phyloP scores from a whole-genome alignment of 495 filamentous ascomycete genomes.

The Penicillium cinerascens region DNA sequence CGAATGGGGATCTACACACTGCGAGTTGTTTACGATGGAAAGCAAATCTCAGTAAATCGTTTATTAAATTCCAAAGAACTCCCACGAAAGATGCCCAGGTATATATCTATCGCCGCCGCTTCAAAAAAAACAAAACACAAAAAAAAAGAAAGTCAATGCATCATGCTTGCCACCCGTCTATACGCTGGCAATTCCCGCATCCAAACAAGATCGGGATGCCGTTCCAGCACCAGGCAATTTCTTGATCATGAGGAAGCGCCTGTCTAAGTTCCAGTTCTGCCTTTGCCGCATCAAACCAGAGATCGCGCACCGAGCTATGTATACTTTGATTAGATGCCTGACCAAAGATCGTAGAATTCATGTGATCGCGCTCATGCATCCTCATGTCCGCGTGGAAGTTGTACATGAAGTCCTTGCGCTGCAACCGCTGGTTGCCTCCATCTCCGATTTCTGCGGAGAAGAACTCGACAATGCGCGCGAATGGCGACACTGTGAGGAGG shows the following conservation, averaged over 20 bases:
- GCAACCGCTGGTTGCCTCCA: constrained; percentile 39
- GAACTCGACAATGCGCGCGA: constrained; percentile 40
- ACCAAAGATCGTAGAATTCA: constrained; percentile 40
- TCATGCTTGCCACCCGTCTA: constrained; percentile 37
- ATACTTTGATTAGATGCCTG: constrained; percentile 28
- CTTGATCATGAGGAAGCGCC: constrained; percentile 31
- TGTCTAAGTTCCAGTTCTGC: constrained; percentile 31
- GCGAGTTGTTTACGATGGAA: not conserved
- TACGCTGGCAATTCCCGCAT: constrained; percentile 31
- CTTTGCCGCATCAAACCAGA: constrained; percentile 42
- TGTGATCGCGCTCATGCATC: constrained; percentile 35
- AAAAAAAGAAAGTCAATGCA: not conserved
- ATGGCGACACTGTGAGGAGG: constrained; percentile 41
- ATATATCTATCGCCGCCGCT: constrained; percentile 12
- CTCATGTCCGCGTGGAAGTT: constrained; percentile 43
- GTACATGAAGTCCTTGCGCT: constrained; percentile 46
- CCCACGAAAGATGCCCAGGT: not conserved
- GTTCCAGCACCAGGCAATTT: constrained; percentile 32
- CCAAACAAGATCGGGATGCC: constrained; percentile 37
- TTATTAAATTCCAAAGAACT: not conserved
- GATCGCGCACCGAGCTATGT: constrained; percentile 35
- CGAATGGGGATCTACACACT: not conserved
- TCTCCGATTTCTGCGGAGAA: constrained; percentile 49
- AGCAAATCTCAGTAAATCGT: not conserved
- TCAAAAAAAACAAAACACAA: no score